Evolutionary conservation across 2,329 filamentous ascomycete species (phyloP), one percentile per base, ranked within the genome.

Genomic region (Cercospora janseana): DNA sequence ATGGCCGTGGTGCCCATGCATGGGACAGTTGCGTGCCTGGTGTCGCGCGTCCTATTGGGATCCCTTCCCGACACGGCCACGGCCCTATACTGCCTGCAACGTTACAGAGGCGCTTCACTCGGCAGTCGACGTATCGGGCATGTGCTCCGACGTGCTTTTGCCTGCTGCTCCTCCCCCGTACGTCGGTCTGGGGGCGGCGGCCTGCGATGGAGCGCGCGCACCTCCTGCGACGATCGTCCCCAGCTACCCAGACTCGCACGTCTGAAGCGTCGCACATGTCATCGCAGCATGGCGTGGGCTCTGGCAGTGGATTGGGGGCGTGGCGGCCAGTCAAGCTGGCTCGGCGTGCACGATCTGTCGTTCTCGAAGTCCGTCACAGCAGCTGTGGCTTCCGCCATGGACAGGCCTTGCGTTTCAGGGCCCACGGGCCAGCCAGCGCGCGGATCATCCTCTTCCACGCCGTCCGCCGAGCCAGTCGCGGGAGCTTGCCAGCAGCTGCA

Each of bases 321-420:
- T 34, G 49, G 48, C 55, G 56, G 56, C 55, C 55, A 57, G 43
- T 56, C 52, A 48, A 46, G 35, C 46, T 52, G 35, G 40, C 35
- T 21, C 31, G 27, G 41, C 46, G 35, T 20, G 40, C 40, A 41
- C 48, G 53, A 42, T 46, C 55, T 56, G 46, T 46, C 46, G 46
- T 59, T 57, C 48, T 59, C 48, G 57, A 56, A 58, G 48, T 32
- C 56, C 46, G 57, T 51, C 46, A n/a, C n/a, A 41, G 41, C 49
- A 49, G 51, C 47, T 38, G 52, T 32, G 49, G 49, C 48, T 48
- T 40, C 34, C 47, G 48, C 43, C 49, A 48, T 45, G 18, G 13
- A 15, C 26, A 35, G 35, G 46, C 55, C 53, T 55, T 54, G 45
- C 57, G 55, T 54, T 58, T 60, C 56, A 55, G 54, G 55, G 51